These are phyloP conservation scores for Phylloboletellus chloephorus DNA, from an alignment of 1,284 basidiomycete genomes.

Conservation along the genomic window DNA sequence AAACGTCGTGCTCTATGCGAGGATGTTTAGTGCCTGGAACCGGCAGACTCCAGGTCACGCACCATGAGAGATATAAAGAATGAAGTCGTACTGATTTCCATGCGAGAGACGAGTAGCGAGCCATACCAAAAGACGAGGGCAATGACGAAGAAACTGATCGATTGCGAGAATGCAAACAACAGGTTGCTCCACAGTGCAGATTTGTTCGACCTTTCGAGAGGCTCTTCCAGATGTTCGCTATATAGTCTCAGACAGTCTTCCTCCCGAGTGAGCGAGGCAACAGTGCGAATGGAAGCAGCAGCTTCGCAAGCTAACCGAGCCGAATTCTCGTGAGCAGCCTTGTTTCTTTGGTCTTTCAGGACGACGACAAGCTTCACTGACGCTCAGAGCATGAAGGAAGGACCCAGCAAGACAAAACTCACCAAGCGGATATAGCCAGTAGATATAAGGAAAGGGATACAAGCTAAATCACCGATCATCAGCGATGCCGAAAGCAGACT, in stretches of 20 bases:
- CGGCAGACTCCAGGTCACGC: slow-evolving; percentile 22
- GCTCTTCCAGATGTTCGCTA: slow-evolving; percentile 66
- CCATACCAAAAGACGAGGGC: slow-evolving; percentile 88
- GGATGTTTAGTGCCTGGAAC: slow-evolving; percentile 14
- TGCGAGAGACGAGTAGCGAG: slow-evolving; percentile 55
- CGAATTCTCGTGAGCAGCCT: slow-evolving; percentile 76
- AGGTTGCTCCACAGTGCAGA: slow-evolving; percentile 69
- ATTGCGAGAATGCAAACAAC: slow-evolving; percentile 79
- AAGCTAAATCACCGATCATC: slow-evolving; percentile 47
- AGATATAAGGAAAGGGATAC: slow-evolving; percentile 78
- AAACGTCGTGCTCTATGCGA: slow-evolving; percentile 62
- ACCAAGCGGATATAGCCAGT: slow-evolving; percentile 85
- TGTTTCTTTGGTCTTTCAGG: slow-evolving; percentile 85
- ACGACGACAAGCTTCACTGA: slow-evolving; percentile 65
- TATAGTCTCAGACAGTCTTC: slow-evolving; percentile 73
- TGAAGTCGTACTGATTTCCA: slow-evolving; percentile 55
- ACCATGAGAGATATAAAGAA: slow-evolving; percentile 89
- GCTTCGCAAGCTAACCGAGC: slow-evolving; percentile 93
- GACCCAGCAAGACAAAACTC: slow-evolving; percentile 25
- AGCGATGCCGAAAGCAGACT: slow-evolving; percentile 5
- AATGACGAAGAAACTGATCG: slow-evolving; percentile 77
- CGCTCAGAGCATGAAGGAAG: slow-evolving; percentile 10
- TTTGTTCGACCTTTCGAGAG: slow-evolving; percentile 61
- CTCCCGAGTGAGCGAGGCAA: slow-evolving; percentile 86
- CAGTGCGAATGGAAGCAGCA: slow-evolving; percentile 89